A percentile compares a stretch with the other conserved stretches of the same genome.
Evolutionary conservation across 2,329 filamentous ascomycete species (phyloP).

Genomic region (Aspergillus pseudoviridinutans): DNA sequence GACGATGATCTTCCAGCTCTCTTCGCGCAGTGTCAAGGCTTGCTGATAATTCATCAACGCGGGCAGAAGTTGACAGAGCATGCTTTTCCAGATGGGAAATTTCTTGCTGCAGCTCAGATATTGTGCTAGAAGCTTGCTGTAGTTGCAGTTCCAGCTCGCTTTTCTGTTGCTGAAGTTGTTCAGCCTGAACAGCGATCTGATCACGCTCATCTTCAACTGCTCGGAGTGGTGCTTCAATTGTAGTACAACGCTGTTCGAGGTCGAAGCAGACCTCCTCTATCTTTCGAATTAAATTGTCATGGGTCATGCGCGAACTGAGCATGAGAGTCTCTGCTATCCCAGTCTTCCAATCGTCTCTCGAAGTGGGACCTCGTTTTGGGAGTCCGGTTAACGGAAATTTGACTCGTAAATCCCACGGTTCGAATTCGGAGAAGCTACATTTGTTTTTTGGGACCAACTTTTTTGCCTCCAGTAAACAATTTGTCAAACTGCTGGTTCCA

Average conservation of each 20-base stretch:
- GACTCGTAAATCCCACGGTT: slow-evolving; percentile 8
- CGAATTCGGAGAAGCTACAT: slow-evolving; percentile 16
- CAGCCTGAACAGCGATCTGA: slow-evolving; percentile 31
- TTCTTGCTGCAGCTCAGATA: slow-evolving; percentile 40
- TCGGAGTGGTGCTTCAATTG: slow-evolving; percentile 52
- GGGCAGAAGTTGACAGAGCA: slow-evolving; percentile 34
- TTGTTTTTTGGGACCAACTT: slow-evolving; percentile 2
- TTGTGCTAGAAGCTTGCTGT: slow-evolving; percentile 31
- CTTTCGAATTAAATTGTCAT: slow-evolving; percentile 46
- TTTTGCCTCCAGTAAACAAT: slow-evolving; percentile 18
- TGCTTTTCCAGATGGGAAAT: slow-evolving; percentile 35
- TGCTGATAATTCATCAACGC: slow-evolving; percentile 34
- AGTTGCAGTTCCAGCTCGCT: slow-evolving; percentile 35
- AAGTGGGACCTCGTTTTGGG: slow-evolving; percentile 13
- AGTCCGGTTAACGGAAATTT: slow-evolving; percentile 7
- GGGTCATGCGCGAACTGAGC: slow-evolving; percentile 40
- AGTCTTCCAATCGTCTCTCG: slow-evolving; percentile 48
- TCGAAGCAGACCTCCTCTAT: slow-evolving; percentile 54
- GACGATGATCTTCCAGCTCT: slow-evolving; percentile 36
- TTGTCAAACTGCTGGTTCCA: slow-evolving; percentile 13
- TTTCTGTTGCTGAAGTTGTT: slow-evolving; percentile 32
- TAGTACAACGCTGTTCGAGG: slow-evolving; percentile 53
- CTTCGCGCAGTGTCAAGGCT: slow-evolving; percentile 29
- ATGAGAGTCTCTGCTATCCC: slow-evolving; percentile 45
- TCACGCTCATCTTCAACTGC: slow-evolving; percentile 34